Conservation (phyloP, 2,329 filamentous ascomycete genomes). For the Colletotrichum karsti region DNA sequence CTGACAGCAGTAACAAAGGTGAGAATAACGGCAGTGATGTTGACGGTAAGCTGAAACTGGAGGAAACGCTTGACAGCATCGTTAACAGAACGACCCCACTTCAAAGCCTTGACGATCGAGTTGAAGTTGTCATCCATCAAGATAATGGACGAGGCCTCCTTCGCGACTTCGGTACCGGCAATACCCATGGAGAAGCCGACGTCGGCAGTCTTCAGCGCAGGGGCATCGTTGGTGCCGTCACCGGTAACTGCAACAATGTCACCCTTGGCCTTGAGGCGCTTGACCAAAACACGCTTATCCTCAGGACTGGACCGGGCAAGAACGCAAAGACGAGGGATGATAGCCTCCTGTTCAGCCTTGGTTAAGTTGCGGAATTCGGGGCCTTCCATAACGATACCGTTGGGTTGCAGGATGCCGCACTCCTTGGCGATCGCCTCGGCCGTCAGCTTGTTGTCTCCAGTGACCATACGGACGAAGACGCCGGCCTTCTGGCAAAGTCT, state of each 20-base stretch:
- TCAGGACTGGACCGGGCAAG: constrained; percentile 79
- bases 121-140: constrained; percentile 90
- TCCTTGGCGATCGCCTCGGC: constrained; percentile 82
- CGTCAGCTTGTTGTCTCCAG: constrained; percentile 82
- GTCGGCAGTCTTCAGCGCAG: constrained; percentile 81
- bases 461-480: constrained; percentile 86
- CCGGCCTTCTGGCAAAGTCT: constrained; percentile 77
- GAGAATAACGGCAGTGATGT: constrained; percentile 87
- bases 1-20: constrained; percentile 90
- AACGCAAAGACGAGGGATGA: constrained; percentile 76
- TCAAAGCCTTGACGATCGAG: constrained; percentile 85
- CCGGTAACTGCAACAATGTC: constrained; percentile 86
- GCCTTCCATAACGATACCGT: constrained; percentile 80
- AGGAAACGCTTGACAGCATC: constrained; percentile 82
- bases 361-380: constrained; percentile 79
- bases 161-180: constrained; percentile 83
- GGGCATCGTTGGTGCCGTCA: constrained; percentile 86
- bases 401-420: constrained; percentile 76
- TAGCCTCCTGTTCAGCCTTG: constrained; percentile 69
- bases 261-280: constrained; percentile 74
- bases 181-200: constrained; percentile 90
- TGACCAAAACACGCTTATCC: constrained; percentile 79
- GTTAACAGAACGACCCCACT: constrained; percentile 82
- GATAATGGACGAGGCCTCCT: constrained; percentile 86
- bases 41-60: constrained; percentile 85